These are phyloP conservation scores for Barbatosphaeria neglecta DNA, from an alignment of 495 filamentous ascomycete genomes.

Conservation along the genomic window DNA sequence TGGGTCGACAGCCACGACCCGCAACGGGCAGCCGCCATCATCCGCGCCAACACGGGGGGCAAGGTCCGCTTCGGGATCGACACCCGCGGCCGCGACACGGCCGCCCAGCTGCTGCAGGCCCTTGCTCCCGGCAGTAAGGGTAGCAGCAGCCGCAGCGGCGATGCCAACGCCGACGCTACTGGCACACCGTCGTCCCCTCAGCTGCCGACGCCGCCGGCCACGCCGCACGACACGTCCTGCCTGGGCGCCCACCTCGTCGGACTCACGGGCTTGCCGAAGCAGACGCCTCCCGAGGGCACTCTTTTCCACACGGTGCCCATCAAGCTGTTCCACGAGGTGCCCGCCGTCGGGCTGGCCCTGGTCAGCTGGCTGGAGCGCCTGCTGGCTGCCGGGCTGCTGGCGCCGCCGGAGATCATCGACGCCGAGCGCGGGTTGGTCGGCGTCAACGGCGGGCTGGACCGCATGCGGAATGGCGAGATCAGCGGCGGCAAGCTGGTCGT, in stretches of 20 bases:
- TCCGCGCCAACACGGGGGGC: constrained; percentile 38
- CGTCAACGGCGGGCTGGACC: constrained; percentile 51
- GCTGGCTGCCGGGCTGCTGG: constrained; percentile 32
- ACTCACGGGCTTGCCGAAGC: constrained; percentile 49
- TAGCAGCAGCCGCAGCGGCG: too few relatives aligned
- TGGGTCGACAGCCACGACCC: constrained; percentile 51
- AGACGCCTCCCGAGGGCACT: constrained; percentile 25
- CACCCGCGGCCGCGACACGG: constrained; percentile 47
- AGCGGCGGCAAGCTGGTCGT: constrained; percentile 51
- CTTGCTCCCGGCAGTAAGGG: constrained; percentile 25
- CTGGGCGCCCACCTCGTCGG: constrained; percentile 46
- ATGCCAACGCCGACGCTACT: too few relatives aligned
- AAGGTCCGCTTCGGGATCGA: constrained; percentile 53
- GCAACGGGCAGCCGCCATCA: constrained; percentile 47
- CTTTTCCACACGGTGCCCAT: constrained; percentile 50
- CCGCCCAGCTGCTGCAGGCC: constrained; percentile 35
- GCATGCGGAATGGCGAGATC: constrained; percentile 42
- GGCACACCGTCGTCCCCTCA: too few relatives aligned
- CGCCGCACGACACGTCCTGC: constrained; percentile 12
- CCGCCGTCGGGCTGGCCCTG: constrained; percentile 42
- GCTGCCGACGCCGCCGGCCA: constrained; percentile 11
- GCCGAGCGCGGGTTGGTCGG: constrained; percentile 47
- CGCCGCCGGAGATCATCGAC: constrained; percentile 46
- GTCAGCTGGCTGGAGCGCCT: constrained; percentile 50
- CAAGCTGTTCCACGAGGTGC: constrained; percentile 54